Base-by-base conservation (phyloP, 2,329 filamentous ascomycete genomes). In the Juglanconis oblonga region DNA sequence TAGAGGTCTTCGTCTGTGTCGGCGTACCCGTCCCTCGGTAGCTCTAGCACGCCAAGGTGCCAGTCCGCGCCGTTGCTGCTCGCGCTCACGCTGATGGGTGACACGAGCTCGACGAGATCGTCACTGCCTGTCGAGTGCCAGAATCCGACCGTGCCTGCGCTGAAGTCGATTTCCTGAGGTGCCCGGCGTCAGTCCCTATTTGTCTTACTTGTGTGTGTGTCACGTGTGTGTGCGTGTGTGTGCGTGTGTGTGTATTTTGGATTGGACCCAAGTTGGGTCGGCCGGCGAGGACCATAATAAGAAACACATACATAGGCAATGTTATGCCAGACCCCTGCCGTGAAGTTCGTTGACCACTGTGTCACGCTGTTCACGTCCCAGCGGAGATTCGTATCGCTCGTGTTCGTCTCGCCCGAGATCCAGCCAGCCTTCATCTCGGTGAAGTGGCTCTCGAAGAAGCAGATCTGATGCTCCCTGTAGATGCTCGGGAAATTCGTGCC, bases 131-230 rank as follows among this genome's bases (percentile, higher is more conserved):
- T 86, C 0, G 85, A 88, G 72, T 89, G 85, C 81, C 85, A 89
- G 72, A 89, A 84, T 13, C 79, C 81, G 33, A 90, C 85, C 4
- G 80, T 84, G 64, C 79, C 74, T 42, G 76, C 79, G 11, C 73
- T 75, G 67, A 90, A 90, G 74, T 90, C 82, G 63, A 89, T 88
- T 68, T 85, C 86, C 67, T 89, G 24, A 90, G 50, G 86, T 87
- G 67, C 89, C 78, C 24, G 24, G 24, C 24, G 24, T 24, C 24
- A 24, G 24, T 24, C 24, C 24, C 24, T 24, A 24, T 24, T 24
- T 24, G 24, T 24, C 2, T 24, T 24, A 24, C 24, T 24, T 24
- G 24, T 24, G 24, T 24, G 24, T 24, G 24, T 24, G 24, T 24
- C 17, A 17, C 17, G 24, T 24, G 24, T 24, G 24, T 24, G 24